Evolutionary conservation across 1,139 yeast species (phyloP), one percentile per base, ranked within the genome.

Genomic region (Candida sp.): DNA sequence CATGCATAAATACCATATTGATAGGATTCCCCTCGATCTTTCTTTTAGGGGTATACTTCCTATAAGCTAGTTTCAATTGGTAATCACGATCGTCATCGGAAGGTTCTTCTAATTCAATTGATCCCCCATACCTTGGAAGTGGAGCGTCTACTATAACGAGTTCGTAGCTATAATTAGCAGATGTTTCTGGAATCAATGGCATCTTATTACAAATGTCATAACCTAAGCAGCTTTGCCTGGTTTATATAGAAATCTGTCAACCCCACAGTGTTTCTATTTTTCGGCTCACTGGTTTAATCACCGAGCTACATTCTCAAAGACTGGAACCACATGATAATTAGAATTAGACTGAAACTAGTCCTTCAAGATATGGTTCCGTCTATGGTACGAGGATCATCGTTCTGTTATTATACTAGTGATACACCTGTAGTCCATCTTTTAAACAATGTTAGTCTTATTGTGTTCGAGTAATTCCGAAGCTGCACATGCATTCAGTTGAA

Each of bases 1-100:
- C 91, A 54, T 83, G 86, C 33, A 77, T 60, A 58, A 86, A 85
- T 33, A 82, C 58, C 39, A 85, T 55, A 56, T 84, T 84, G 45
- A 82, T 53, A 35, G 55, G 49, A 5, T 45, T 43, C 1, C 60
- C 52, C 41, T 38, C 49, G 29, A 21, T 49, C 12, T 35, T 33
- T 23, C 40, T 41, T 5, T 60, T 58, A 21, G 63, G 52, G 39
- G 58, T 53, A 51, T 60, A 70, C 51, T 67, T 66, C 49, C 65
- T 52, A 54, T 73, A 73, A 6, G 60, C 76, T 3, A 72, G 30
- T 44, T 64, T 55, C 42, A 73, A 56, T 25, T 54, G 51, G 39
- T 50, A 46, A 39, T 70, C 73, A n/a, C 59, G 58, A 7, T 54
- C 47, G 9, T 56, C 42, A 1, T 60, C 36, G 5, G 73, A 61